These are phyloP conservation scores for Penicillium concentricum DNA, from an alignment of 2,329 filamentous ascomycete genomes.

Conservation along the genomic window DNA sequence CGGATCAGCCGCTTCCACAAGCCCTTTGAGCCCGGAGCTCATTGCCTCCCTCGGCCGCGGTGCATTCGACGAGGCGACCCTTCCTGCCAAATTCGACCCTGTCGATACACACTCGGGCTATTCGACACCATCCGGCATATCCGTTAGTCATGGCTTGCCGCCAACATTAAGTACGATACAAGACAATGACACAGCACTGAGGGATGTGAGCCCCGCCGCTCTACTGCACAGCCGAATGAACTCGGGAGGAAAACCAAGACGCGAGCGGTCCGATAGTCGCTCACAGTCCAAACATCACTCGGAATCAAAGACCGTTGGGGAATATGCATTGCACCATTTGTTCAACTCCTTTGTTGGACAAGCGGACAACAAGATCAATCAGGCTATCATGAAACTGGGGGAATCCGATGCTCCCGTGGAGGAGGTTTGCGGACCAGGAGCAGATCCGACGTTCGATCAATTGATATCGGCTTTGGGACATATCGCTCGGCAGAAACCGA, in stretches of 20 bases:
- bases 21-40: constrained; percentile 83
- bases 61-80: constrained; percentile 47
- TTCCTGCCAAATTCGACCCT: constrained; percentile 33
- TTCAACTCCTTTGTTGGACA: constrained; percentile 96
- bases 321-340: constrained; percentile 93
- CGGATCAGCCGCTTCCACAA: constrained; percentile 67
- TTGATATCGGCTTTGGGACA: constrained; percentile 90
- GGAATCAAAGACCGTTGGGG: constrained; percentile 89
- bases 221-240: constrained; percentile 46
- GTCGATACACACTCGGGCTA: constrained; percentile 30
- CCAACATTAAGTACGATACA: constrained; percentile 38
- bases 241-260: constrained; percentile 65
- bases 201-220: constrained; percentile 25
- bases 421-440: constrained; percentile 82
- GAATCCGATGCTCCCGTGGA: constrained; percentile 84
- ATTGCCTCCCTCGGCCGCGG: constrained; percentile 67
- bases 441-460: constrained; percentile 88
- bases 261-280: constrained; percentile 71
- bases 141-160: constrained; percentile 25
- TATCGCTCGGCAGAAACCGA: constrained; percentile 90
- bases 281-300: constrained; percentile 71
- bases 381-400: constrained; percentile 76
- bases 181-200: constrained; percentile 36
- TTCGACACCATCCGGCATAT: constrained; percentile 43
- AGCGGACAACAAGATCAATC: constrained; percentile 93